Percentiles rank a stretch among this genome's conserved stretches.
phyloP scores from a whole-genome alignment of 164 flowering plant genomes.

The Magnolia officinalis region DNA sequence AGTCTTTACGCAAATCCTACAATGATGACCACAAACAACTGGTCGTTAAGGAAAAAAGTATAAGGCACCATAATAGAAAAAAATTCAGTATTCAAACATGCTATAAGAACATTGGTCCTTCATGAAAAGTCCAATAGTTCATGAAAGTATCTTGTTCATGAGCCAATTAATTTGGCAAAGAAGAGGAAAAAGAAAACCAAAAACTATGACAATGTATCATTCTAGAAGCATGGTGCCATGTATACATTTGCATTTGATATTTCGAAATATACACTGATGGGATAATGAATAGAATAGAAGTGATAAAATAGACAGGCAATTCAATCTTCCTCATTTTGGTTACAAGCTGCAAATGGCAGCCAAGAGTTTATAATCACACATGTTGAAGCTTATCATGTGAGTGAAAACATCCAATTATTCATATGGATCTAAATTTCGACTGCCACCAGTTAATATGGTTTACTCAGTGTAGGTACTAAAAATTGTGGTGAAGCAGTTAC shows the following conservation, averaged over 20 bases:
- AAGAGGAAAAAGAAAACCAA: neutral
- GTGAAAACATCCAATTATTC: too few relatives aligned
- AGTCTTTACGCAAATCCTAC: constrained; percentile 86
- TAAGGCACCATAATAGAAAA: neutral
- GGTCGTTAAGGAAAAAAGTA: neutral
- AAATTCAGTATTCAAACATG: neutral
- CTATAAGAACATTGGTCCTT: neutral
- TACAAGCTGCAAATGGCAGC: too few relatives aligned
- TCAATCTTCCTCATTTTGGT: too few relatives aligned
- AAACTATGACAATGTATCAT: neutral
- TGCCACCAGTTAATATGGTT: too few relatives aligned
- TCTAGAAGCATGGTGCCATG: neutral
- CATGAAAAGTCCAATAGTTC: neutral
- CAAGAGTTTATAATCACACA: too few relatives aligned
- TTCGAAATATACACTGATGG: neutral
- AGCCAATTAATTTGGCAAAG: neutral
- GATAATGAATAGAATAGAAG: too few relatives aligned
- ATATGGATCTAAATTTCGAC: too few relatives aligned
- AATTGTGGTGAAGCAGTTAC: too few relatives aligned
- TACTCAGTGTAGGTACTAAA: too few relatives aligned
- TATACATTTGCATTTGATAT: neutral
- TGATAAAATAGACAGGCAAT: too few relatives aligned
- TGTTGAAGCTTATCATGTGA: too few relatives aligned
- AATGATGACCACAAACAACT: constrained; percentile 6
- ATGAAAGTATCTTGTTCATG: neutral